phyloP scores from a whole-genome alignment of 2,329 filamentous ascomycete genomes.

The Monosporascus sp. region DNA sequence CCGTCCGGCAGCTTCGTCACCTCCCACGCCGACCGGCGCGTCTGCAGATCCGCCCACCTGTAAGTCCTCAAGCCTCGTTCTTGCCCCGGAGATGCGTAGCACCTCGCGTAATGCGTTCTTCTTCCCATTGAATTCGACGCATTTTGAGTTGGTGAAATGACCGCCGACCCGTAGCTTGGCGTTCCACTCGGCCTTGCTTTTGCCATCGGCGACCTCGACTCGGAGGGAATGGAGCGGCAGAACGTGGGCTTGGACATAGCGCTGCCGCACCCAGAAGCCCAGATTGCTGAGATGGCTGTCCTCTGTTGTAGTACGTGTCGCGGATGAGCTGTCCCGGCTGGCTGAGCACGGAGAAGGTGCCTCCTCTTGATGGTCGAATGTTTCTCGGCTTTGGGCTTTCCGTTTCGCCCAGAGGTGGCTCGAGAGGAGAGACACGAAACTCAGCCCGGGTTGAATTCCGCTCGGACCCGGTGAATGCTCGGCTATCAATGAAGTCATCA shows the following conservation, averaged over 20 bases:
- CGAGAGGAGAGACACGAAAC: constrained; percentile 4
- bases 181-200: constrained; percentile 8
- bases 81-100: constrained; percentile 3
- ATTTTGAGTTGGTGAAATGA: constrained; percentile 10
- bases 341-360: constrained; percentile 2
- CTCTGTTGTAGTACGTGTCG: constrained; percentile 14
- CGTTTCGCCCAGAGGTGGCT: neutral
- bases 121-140: constrained; percentile 11
- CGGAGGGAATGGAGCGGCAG: no score
- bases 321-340: constrained; percentile 5
- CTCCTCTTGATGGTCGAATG: no score
- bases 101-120: constrained; percentile 9
- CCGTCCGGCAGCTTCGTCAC: constrained; percentile 4
- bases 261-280: constrained; percentile 12
- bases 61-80: constrained; percentile 10
- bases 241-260: neutral
- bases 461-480: neutral
- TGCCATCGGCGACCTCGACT: neutral
- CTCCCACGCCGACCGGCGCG: constrained; percentile 9
- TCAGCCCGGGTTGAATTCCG: constrained; percentile 13
- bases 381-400: neutral
- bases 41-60: constrained; percentile 10
- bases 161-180: constrained; percentile 12
- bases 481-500: no score
- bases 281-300: constrained; percentile 7